phyloP scores from a whole-genome alignment of 192 early-diverging fungal species.

The Anaeromyces robustus region DNA sequence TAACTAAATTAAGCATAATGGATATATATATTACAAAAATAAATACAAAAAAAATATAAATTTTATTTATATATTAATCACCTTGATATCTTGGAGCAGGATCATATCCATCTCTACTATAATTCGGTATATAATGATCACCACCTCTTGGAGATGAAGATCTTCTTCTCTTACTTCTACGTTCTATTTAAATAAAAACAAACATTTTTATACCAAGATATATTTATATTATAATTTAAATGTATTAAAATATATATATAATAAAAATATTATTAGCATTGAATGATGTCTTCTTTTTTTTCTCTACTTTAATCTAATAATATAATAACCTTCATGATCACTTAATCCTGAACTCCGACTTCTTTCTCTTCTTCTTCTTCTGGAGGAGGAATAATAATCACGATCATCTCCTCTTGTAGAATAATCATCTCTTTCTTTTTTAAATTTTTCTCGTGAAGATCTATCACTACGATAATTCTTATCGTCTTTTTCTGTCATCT shows the following conservation, averaged over 20 bases:
- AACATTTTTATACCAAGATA: no score
- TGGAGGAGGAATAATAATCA: background rate
- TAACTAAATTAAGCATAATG: no score
- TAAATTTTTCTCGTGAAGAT: background rate
- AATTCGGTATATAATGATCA: slow-evolving; percentile 75
- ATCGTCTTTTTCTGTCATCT: background rate
- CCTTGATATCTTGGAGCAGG: slow-evolving; percentile 34
- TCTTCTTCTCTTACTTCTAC: background rate
- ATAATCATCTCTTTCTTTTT: background rate
- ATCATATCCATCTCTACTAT: slow-evolving; percentile 58
- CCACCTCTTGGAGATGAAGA: slow-evolving; percentile 6
- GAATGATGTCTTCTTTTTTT: no score
- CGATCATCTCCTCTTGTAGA: background rate
- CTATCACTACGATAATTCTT: background rate
- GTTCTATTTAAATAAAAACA: no score
- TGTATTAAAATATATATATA: no score
- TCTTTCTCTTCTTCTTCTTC: background rate
- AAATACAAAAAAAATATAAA: no score
- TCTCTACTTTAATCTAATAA: background rate
- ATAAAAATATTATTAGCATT: no score
- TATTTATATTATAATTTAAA: no score
- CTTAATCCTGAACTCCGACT: background rate
- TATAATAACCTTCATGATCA: background rate
- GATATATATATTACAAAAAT: no score
- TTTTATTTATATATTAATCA: slow-evolving; percentile 7